Evolutionary conservation across 1,139 yeast genomes (phyloP), one percentile per base, ranked within the genome.

Genomic region (Protomyces pachydermus): DNA sequence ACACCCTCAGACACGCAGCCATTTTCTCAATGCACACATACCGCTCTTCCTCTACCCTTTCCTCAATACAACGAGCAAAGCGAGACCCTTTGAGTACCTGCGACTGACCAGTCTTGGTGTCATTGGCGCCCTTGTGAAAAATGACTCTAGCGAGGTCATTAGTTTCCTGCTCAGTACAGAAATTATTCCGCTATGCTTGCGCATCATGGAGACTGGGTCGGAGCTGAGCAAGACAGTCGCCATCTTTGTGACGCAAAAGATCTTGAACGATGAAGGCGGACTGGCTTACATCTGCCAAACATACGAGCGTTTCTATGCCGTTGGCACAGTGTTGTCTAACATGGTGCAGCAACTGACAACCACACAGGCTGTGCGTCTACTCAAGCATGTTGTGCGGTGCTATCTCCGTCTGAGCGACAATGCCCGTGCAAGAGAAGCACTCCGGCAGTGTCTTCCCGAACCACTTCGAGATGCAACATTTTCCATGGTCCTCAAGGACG

Each of bases 181-280:
- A 74, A 93, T 93, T 69, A 95, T 93, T 48, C 98, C 98, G 5
- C 78, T 93, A 66, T 93, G 98, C 74, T 79, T 93, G 66, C 86
- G 95, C 71, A 93, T 93, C 66, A 91, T 93, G 96, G 98, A 93
- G 75, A 85, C 93, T 0, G 91, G 97, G 6, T 88, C 97, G 0
- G 98, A 93, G 73, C 81, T 93, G 63, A 87, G 95, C 61, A 93
- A 93, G 74, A 93, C 98, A 0, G 98, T 93, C 54, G 98, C 98
- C 3, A 91, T 93, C 65, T 91, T 91, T 72, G 91, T 93, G 68
- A 86, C 93, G 58, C 98, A 93, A 73, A 93, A 91, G 76, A 91
- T 93, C 64, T 79, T 93, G 65, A 82, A 90, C 70, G 98, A 93
- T 75, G 97, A 93, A 73, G 85, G 87, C 70, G 98, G 98, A 0